These are phyloP conservation scores for Ophiostoma ips DNA, from an alignment of 2,329 filamentous ascomycete species.

Conservation along the genomic window DNA sequence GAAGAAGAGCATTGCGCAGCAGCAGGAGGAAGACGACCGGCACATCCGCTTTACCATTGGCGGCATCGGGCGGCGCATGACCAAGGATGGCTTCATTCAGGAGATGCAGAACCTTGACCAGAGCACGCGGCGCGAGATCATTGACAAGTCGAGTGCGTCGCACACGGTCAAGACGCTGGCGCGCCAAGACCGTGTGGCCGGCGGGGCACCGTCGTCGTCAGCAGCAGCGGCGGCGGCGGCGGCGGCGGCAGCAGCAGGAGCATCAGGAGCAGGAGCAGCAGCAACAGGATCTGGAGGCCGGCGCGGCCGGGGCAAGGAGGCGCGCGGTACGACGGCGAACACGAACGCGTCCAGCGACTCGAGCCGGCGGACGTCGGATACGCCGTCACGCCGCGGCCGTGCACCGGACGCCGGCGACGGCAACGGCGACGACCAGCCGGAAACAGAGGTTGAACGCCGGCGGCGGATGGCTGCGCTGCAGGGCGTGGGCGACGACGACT, in stretches of 20 bases:
- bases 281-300: no score
- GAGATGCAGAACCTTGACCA: conserved; percentile 61
- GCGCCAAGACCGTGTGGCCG: conserved; percentile 22
- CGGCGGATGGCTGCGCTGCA: conserved; percentile 44
- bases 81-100: conserved; percentile 64
- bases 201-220: neutral
- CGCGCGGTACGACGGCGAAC: neutral
- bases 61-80: conserved; percentile 60
- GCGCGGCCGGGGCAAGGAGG: neutral
- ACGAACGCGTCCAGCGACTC: neutral
- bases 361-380: conserved; percentile 4
- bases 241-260: no score
- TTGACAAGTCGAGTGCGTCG: conserved; percentile 36
- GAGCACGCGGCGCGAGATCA: conserved; percentile 41
- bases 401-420: neutral
- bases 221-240: neutral
- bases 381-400: neutral
- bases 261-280: no score
- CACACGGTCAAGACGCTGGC: conserved; percentile 35
- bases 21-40: conserved; percentile 49
- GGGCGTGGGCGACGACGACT: conserved; percentile 27
- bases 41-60: conserved; percentile 65
- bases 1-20: conserved; percentile 28
- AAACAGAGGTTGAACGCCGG: conserved; percentile 57
- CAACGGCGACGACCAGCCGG: conserved; percentile 19